phyloP scores from a whole-genome alignment of 495 filamentous ascomycete genomes.

The Annulohypoxylon bovei region DNA sequence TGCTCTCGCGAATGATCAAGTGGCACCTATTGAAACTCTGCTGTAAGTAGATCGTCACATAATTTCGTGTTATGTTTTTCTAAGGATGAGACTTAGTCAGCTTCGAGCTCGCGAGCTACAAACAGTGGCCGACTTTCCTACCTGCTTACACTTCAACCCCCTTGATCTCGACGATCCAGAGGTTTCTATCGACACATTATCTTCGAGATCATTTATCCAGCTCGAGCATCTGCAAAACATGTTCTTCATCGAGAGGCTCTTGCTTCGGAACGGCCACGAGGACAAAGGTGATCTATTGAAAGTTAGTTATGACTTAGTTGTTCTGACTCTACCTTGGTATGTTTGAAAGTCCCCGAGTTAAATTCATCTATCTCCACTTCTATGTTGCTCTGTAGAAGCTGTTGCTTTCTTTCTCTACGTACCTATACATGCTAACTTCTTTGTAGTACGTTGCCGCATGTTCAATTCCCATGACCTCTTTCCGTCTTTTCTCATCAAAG shows the following conservation, averaged over 20 bases:
- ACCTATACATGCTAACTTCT: not conserved
- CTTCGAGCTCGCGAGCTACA: slow-evolving; percentile 34
- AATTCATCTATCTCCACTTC: too few species aligned
- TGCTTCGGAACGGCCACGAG: slow-evolving; percentile 62
- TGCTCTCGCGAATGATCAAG: slow-evolving; percentile 58
- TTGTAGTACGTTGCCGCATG: slow-evolving; percentile 33
- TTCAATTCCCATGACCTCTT: not conserved
- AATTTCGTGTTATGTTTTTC: not conserved
- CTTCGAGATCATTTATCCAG: slow-evolving; percentile 51
- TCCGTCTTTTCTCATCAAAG: not conserved
- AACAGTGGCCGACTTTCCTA: slow-evolving; percentile 38
- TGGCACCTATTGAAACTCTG: slow-evolving; percentile 57
- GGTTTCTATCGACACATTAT: slow-evolving; percentile 37
- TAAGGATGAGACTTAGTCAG: slow-evolving; percentile 13
- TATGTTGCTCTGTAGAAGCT: too few species aligned
- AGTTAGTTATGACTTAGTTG: slow-evolving; percentile 63
- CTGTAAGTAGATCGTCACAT: slow-evolving; percentile 47
- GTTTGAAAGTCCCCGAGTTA: not conserved
- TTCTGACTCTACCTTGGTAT: slow-evolving; percentile 36
- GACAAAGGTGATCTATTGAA: slow-evolving; percentile 62
- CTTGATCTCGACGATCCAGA: slow-evolving; percentile 44
- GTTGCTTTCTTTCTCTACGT: not conserved
- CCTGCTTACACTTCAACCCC: slow-evolving; percentile 46
- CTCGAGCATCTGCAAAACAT: slow-evolving; percentile 65
- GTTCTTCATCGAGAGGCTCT: slow-evolving; percentile 67